Evolutionary conservation across 2,329 filamentous ascomycete genomes (phyloP).

Genomic region (Hypomyces perniciosus): DNA sequence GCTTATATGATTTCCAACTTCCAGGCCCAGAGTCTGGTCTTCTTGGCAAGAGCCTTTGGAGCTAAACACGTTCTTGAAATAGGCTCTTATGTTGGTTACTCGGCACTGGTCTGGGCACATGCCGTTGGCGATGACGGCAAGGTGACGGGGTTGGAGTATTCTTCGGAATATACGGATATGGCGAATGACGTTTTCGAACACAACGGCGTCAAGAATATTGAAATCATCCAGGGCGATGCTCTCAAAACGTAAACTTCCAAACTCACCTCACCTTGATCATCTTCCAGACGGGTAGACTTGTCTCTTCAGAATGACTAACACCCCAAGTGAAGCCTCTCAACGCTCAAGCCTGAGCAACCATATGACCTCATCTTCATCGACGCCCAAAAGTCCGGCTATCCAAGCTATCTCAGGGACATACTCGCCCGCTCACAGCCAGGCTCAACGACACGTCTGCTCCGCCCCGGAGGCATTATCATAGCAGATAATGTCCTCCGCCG

Average conservation of each 20-base stretch:
- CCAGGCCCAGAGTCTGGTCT: constrained; percentile 26
- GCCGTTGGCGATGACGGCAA: constrained; percentile 28
- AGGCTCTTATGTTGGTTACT: constrained; percentile 38
- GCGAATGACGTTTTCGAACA: constrained; percentile 32
- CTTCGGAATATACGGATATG: constrained; percentile 32
- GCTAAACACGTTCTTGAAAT: constrained; percentile 37
- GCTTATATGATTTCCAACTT: constrained; percentile 31
- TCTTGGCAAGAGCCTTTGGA: constrained; percentile 31
- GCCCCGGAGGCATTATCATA: constrained; percentile 40
- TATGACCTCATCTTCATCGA: constrained; percentile 47
- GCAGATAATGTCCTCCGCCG: constrained; percentile 45
- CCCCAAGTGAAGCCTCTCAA: constrained; percentile 22
- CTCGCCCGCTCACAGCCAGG: constrained; percentile 33
- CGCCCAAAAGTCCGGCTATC: constrained; percentile 44
- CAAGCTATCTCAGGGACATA: constrained; percentile 37
- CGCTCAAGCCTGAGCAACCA: constrained; percentile 32
- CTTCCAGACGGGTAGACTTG: not conserved
- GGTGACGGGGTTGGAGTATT: constrained; percentile 36
- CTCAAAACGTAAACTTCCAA: constrained; percentile 32
- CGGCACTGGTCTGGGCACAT: constrained; percentile 35
- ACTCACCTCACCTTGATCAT: not conserved
- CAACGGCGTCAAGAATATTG: constrained; percentile 33
- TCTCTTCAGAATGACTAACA: not conserved
- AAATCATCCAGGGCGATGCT: constrained; percentile 38
- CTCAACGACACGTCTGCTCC: constrained; percentile 32